Percentiles rank a stretch among this genome's conserved stretches.
These are phyloP conservation scores for Podila epicladia DNA, from an alignment of 192 early-diverging fungal genomes.

Conservation along the genomic window DNA sequence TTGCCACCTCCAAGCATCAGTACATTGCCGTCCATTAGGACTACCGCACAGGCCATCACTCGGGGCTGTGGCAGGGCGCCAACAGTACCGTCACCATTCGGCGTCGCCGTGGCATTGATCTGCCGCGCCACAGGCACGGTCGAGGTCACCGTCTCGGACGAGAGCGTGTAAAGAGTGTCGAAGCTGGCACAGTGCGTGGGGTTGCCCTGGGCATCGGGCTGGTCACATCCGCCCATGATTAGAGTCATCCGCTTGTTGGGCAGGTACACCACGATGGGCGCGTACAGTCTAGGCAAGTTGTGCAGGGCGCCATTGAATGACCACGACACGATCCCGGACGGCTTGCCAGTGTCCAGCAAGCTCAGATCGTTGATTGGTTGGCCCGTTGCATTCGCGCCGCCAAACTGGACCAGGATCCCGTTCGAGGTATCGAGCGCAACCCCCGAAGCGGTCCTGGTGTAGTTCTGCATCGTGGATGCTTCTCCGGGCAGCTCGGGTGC, in stretches of 20 bases:
- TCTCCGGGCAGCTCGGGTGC: background rate
- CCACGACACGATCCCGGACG: slow-evolving; percentile 9
- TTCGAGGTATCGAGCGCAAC: slow-evolving; percentile 13
- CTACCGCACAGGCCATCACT: slow-evolving; percentile 25
- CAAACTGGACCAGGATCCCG: slow-evolving; percentile 27
- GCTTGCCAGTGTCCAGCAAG: slow-evolving; percentile 8
- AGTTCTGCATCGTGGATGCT: slow-evolving; percentile 2
- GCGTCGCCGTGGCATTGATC: background rate
- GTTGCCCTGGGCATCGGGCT: slow-evolving; percentile 11
- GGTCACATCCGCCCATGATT: slow-evolving; percentile 48
- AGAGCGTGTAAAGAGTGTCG: background rate
- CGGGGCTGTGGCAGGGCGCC: slow-evolving; percentile 16
- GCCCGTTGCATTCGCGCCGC: slow-evolving; percentile 16
- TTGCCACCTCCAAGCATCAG: slow-evolving; percentile 30
- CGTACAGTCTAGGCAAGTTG: slow-evolving; percentile 23
- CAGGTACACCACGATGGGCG: slow-evolving; percentile 21
- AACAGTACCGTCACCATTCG: background rate
- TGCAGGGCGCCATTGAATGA: slow-evolving; percentile 9
- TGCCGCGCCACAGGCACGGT: background rate
- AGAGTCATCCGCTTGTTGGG: slow-evolving; percentile 7
- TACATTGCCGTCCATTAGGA: slow-evolving; percentile 21
- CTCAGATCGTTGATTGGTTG: slow-evolving; percentile 17
- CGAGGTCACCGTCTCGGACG: background rate
- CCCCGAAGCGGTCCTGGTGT: slow-evolving; percentile 18
- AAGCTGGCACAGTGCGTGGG: background rate